phyloP scores from a whole-genome alignment of 2,329 filamentous ascomycete species.

The Trichocomaceae sp. region DNA sequence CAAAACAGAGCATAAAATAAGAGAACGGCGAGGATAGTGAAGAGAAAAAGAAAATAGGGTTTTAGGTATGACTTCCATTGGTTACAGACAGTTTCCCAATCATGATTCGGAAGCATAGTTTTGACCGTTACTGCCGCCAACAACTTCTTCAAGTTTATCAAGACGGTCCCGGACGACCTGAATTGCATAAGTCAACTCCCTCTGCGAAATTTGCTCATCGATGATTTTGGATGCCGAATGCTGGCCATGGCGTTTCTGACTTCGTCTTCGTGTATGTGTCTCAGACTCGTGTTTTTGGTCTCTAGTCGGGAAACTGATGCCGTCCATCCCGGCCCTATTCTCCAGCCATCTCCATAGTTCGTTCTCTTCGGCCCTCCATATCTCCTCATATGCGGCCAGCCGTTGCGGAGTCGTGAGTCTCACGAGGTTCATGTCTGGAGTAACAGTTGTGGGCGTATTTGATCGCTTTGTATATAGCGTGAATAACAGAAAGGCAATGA shows the following conservation, averaged over 20 bases:
- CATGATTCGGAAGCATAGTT: constrained; percentile 5
- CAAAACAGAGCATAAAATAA: constrained; percentile 4
- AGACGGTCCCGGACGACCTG: constrained; percentile 80
- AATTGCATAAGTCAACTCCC: constrained; percentile 73
- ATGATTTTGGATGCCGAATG: constrained; percentile 52
- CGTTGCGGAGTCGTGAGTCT: constrained; percentile 54
- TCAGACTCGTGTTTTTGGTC: constrained; percentile 28
- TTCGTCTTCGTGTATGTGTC: constrained; percentile 35
- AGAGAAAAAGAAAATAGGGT: not conserved
- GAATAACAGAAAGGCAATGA: constrained; percentile 67
- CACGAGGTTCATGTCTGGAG: constrained; percentile 31
- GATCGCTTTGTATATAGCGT: constrained; percentile 62
- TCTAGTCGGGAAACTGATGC: constrained; percentile 34
- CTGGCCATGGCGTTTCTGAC: constrained; percentile 28
- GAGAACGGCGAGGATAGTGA: not conserved
- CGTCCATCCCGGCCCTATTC: constrained; percentile 70
- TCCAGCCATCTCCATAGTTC: constrained; percentile 93
- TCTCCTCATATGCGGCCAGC: constrained; percentile 79
- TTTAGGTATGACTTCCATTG: not conserved
- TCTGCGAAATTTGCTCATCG: constrained; percentile 63
- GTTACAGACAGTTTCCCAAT: not conserved
- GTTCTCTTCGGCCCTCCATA: constrained; percentile 82
- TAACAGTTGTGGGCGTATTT: constrained; percentile 30
- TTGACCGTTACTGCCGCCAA: constrained; percentile 51
- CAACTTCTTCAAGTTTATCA: constrained; percentile 65